Evolutionary conservation across 164 flowering plant species (phyloP).

Genomic region (Hamamelis virginiana): DNA sequence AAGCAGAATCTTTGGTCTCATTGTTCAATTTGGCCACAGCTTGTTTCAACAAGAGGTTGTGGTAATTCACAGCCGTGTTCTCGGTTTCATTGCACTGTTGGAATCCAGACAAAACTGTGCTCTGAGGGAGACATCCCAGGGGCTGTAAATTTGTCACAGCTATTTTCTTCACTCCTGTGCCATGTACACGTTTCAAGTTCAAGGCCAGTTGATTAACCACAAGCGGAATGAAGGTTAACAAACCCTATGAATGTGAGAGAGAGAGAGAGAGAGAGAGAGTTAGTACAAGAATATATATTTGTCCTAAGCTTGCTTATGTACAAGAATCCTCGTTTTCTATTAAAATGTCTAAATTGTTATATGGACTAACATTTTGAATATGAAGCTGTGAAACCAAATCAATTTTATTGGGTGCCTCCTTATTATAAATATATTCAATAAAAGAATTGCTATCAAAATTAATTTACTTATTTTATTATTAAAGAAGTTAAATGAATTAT

Average conservation of each 20-base stretch:
- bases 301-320: too few relatives aligned
- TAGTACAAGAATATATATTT: too few relatives aligned
- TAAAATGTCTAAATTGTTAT: too few relatives aligned
- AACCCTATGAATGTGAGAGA: slow-evolving; percentile 32
- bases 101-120: slow-evolving; percentile 34
- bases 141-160: slow-evolving; percentile 52
- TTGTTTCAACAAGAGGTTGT: slow-evolving; percentile 53
- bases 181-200: slow-evolving; percentile 46
- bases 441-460: too few relatives aligned
- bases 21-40: slow-evolving; percentile 51
- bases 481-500: too few relatives aligned
- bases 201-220: slow-evolving; percentile 52
- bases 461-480: too few relatives aligned
- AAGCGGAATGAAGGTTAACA: slow-evolving; percentile 36
- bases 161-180: slow-evolving; percentile 51
- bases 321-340: too few relatives aligned
- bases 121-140: slow-evolving; percentile 66
- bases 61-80: slow-evolving; percentile 41
- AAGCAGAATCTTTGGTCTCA: slow-evolving; percentile 25
- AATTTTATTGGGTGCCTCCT: too few relatives aligned
- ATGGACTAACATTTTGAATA: too few relatives aligned
- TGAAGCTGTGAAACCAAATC: too few relatives aligned
- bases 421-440: too few relatives aligned
- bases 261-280: not conserved
- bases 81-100: slow-evolving; percentile 43